Percentiles rank a stretch among this genome's conserved stretches.
phyloP scores from a whole-genome alignment of 352 stramenopile species.

The Phytopythium montanum region DNA sequence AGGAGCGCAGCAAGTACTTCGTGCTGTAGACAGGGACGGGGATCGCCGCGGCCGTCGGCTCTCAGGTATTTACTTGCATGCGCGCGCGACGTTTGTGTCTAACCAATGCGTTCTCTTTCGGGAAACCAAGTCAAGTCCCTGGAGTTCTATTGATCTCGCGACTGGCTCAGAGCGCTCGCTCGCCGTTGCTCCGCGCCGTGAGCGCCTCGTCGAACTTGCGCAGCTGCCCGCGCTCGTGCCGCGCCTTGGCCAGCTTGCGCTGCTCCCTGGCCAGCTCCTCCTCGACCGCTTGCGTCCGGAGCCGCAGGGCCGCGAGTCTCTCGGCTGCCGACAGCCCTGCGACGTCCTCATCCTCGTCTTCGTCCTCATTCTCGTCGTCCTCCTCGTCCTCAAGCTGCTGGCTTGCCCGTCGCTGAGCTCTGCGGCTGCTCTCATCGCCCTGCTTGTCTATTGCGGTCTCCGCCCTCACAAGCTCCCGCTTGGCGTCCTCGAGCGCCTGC shows the following conservation, averaged over 20 bases:
- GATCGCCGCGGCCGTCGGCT: constrained; percentile 7
- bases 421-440: background rate
- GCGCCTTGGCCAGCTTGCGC: constrained; percentile 33
- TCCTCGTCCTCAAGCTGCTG: constrained; percentile 1
- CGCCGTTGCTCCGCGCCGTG: constrained; percentile 13
- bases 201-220: constrained; percentile 38
- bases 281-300: constrained; percentile 40
- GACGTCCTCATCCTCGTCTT: constrained; percentile 40
- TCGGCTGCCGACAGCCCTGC: constrained; percentile 24
- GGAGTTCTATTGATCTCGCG: background rate
- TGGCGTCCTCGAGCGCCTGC: constrained; percentile 34
- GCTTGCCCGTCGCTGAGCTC: background rate
- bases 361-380: constrained; percentile 14
- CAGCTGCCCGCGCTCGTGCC: constrained; percentile 54
- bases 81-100: background rate
- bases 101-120: background rate
- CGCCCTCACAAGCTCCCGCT: constrained; percentile 29
- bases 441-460: background rate
- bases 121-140: background rate
- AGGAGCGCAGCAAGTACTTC: constrained; percentile 83
- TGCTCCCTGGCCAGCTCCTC: constrained; percentile 51
- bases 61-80: constrained; percentile 6
- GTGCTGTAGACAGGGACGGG: constrained; percentile 52
- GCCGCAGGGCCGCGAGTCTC: constrained; percentile 25
- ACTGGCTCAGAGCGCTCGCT: constrained; percentile 12